phyloP scores from a whole-genome alignment of 495 filamentous ascomycete species.

The Chaetomium tenue region DNA sequence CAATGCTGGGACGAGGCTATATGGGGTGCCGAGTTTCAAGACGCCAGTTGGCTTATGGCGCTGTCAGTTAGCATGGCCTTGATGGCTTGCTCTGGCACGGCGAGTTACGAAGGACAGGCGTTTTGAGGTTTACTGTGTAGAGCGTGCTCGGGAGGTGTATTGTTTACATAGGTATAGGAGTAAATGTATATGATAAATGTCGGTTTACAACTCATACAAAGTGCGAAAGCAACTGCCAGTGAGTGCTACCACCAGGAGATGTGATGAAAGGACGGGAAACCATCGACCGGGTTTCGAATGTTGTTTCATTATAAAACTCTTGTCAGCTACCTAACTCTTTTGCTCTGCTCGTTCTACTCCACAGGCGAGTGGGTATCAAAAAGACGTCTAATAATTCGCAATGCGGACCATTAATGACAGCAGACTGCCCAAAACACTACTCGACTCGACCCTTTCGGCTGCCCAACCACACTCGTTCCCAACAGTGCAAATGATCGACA shows the following conservation, averaged over 20 bases:
- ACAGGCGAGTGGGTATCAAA: neutral
- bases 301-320: too few relatives aligned
- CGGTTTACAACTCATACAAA: too few relatives aligned
- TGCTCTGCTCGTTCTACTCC: neutral
- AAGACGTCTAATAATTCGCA: constrained; percentile 11
- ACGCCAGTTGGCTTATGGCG: neutral
- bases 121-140: constrained; percentile 3
- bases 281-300: too few relatives aligned
- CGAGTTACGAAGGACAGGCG: constrained; percentile 1
- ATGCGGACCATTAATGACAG: neutral
- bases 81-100: constrained; percentile 12
- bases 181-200: neutral
- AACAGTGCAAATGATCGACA: constrained; percentile 7
- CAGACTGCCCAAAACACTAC: neutral
- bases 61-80: constrained; percentile 14
- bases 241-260: too few relatives aligned
- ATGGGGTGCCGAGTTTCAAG: neutral
- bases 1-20: neutral
- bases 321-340: neutral
- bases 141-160: neutral
- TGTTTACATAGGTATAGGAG: neutral
- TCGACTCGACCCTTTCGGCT: neutral
- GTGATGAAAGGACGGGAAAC: too few relatives aligned
- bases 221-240: too few relatives aligned
- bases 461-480: neutral